phyloP scores from a whole-genome alignment of 2,329 filamentous ascomycete species.

The Monilinia fructigena region DNA sequence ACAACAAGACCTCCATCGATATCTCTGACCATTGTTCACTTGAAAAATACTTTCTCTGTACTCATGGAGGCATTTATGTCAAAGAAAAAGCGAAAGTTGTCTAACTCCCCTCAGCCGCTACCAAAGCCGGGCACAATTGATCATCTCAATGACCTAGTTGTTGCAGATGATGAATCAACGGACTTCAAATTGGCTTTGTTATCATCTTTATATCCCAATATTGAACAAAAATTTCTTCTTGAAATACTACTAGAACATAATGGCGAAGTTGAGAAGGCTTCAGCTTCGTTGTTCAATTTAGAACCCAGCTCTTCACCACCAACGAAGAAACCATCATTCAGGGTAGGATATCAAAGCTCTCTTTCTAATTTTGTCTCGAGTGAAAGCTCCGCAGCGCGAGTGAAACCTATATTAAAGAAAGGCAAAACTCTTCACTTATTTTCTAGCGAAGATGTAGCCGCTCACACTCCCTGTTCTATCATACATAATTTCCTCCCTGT shows the following conservation, averaged over 20 bases:
- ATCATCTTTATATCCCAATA: conserved; percentile 67
- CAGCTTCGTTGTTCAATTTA: conserved; percentile 51
- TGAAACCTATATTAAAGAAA: conserved; percentile 63
- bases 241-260: conserved; percentile 76
- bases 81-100: conserved; percentile 52
- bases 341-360: conserved; percentile 60
- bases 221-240: conserved; percentile 66
- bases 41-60: neutral
- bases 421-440: conserved; percentile 83
- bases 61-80: conserved; percentile 59
- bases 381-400: conserved; percentile 43
- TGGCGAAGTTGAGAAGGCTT: conserved; percentile 69
- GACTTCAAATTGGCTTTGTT: conserved; percentile 86
- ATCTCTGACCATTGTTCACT: neutral
- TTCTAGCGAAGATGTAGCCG: conserved; percentile 74
- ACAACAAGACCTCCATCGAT: neutral
- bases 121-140: conserved; percentile 7
- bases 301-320: conserved; percentile 25
- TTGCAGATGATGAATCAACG: conserved; percentile 66
- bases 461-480: conserved; percentile 85
- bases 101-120: conserved; percentile 26
- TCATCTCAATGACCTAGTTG: conserved; percentile 34
- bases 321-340: conserved; percentile 35
- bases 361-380: conserved; percentile 50
- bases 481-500: conserved; percentile 84